Evolutionary conservation across 768 basidiomycete species (phyloP), one percentile per base, ranked within the genome.

Genomic region (Tricholoma furcatifolium): DNA sequence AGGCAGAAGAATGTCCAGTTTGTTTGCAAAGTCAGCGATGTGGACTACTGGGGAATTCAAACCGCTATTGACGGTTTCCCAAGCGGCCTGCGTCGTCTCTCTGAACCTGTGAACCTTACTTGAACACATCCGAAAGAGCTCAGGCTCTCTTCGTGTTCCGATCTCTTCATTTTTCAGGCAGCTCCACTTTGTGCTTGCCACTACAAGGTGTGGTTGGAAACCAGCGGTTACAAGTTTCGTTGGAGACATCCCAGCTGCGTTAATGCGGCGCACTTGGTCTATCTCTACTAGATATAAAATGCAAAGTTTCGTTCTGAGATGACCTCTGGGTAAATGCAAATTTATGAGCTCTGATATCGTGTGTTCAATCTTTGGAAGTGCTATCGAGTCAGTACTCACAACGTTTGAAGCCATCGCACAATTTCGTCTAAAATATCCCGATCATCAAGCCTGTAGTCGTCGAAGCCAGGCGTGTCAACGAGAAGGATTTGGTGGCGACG

Each of bases 171-270:
- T 23, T 32, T 21, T 39, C 2, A 52, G 38, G n/a, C 44, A 18
- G 14, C 21, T 46, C 51, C 51, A 52, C 17, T 52, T 52, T 17
- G 51, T 52, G 18, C 43, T 52, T 30, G 51, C 44, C 27, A 52
- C 44, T 7, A 52, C 51, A 6, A 52, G 24, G 24, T 34, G 35
- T 34, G 8, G 30, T 32, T 21, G 17, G 1, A 52, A 4, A 8
- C 32, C 38, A 5, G 17, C 51, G 6, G 27, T n/a, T 9, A 42
- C 17, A 15, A 52, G 51, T 31, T 46, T 52, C 44, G 14, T 11
- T 5, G 51, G 51, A 6, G 24, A 30, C 51, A 52, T 52, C 15
- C 44, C 44, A 17, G 20, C 35, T 2, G 11, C 32, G 27, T 35
- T 43, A 36, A 41, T 41, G 20, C 46, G 46, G 17, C 46, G 46